phyloP scores from a whole-genome alignment of 1,139 yeast genomes.

The Pichia kudriavzevii region DNA sequence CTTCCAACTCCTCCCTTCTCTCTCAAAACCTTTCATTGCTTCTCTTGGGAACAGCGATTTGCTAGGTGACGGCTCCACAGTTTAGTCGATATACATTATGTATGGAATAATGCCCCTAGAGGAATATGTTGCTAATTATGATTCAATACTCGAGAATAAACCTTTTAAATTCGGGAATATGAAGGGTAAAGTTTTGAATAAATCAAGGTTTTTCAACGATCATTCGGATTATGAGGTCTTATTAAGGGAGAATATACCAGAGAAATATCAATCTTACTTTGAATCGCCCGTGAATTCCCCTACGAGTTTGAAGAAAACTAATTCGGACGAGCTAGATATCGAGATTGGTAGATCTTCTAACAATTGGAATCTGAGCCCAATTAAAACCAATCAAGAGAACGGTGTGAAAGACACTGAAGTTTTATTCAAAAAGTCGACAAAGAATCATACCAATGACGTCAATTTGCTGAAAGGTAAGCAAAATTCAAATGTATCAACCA shows the following conservation, averaged over 20 bases:
- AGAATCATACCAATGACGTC: slow-evolving; percentile 2
- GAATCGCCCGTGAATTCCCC: slow-evolving; percentile 4
- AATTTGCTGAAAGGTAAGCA: not conserved
- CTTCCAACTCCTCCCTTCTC: too few relatives aligned
- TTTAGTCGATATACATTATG: slow-evolving; percentile 6
- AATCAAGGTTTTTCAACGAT: slow-evolving; percentile 19
- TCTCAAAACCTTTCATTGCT: too few relatives aligned
- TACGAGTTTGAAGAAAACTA: slow-evolving; percentile 3
- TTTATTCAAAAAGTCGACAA: slow-evolving; percentile 18
- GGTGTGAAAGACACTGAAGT: slow-evolving; percentile 24
- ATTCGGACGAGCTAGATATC: slow-evolving; percentile 2
- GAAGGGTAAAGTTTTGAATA: slow-evolving; percentile 22
- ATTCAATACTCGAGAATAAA: slow-evolving; percentile 20
- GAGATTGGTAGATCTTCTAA: slow-evolving; percentile 16
- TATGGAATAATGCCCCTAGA: slow-evolving; percentile 12
- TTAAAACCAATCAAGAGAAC: slow-evolving; percentile 14
- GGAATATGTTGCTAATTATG: slow-evolving; percentile 20
- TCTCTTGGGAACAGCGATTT: too few relatives aligned
- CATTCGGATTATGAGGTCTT: slow-evolving; percentile 25
- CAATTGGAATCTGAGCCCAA: slow-evolving; percentile 21
- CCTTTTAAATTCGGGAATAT: slow-evolving; percentile 26
- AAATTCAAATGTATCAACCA: not conserved
- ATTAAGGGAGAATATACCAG: slow-evolving; percentile 23
- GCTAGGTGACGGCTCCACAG: too few relatives aligned
- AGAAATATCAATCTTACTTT: slow-evolving; percentile 22